Percentiles rank a stretch among this genome's conserved stretches.
phyloP scores from a whole-genome alignment of 768 basidiomycete genomes.

The Rhodosporidiobolus sp. region DNA sequence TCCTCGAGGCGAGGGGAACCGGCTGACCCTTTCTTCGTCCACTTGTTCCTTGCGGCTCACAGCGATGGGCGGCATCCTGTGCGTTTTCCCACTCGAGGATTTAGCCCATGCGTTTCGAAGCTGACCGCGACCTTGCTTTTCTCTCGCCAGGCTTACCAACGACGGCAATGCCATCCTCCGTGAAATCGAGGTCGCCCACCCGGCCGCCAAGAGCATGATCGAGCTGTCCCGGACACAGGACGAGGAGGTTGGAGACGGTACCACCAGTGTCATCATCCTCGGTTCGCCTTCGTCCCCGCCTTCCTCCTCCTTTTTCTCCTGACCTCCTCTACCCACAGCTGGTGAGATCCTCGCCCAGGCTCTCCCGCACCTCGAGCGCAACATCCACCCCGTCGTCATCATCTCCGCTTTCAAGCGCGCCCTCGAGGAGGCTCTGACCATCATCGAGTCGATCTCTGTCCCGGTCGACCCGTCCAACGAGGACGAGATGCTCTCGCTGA shows the following conservation, averaged over 20 bases:
- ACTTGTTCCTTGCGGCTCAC: neutral
- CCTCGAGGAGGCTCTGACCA: slow-evolving; percentile 82
- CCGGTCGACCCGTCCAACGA: slow-evolving; percentile 85
- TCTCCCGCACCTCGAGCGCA: slow-evolving; percentile 84
- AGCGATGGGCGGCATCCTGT: slow-evolving; percentile 95
- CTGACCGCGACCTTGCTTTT: too few relatives aligned
- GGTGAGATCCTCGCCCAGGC: slow-evolving; percentile 97
- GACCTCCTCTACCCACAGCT: slow-evolving; percentile 54
- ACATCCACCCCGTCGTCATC: slow-evolving; percentile 98
- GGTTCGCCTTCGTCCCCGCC: slow-evolving; percentile 57
- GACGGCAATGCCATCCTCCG: slow-evolving; percentile 98
- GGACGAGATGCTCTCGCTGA: slow-evolving; percentile 87
- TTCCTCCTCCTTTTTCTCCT: neutral
- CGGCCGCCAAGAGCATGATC: slow-evolving; percentile 99
- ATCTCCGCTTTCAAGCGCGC: slow-evolving; percentile 98
- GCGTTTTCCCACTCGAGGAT: slow-evolving; percentile 26
- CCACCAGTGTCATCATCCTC: slow-evolving; percentile 95
- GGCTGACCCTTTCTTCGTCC: neutral
- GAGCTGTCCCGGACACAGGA: slow-evolving; percentile 96
- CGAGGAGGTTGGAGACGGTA: slow-evolving; percentile 98
- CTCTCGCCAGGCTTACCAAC: slow-evolving; percentile 71
- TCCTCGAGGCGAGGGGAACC: neutral
- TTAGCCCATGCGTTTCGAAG: too few relatives aligned
- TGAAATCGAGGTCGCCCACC: slow-evolving; percentile 98
- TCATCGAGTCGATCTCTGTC: slow-evolving; percentile 79